Evolutionary conservation across 78 protist genomes (phyloP).

Genomic region (Dictyostelium purpureum): DNA sequence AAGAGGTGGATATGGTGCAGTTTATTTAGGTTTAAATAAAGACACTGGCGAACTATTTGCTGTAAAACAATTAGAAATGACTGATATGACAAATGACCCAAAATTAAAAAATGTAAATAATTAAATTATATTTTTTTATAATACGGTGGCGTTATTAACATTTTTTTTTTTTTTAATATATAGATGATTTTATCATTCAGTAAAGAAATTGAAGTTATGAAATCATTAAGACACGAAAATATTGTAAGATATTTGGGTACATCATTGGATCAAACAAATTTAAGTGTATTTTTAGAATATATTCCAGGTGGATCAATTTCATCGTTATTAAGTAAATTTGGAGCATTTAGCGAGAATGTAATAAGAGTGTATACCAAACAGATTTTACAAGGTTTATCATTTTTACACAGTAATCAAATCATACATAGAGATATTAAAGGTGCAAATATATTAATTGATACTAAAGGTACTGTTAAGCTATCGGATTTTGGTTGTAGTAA

Average conservation of each 20-base stretch:
- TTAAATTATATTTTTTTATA: background rate
- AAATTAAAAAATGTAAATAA: background rate
- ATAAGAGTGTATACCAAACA: conserved; percentile 81
- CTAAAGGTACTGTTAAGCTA: conserved; percentile 83
- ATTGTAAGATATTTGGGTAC: conserved; percentile 85
- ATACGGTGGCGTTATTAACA: background rate
- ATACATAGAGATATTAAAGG: conserved; percentile 94
- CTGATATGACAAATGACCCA: conserved; percentile 28
- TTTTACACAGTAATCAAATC: conserved; percentile 82
- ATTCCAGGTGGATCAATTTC: conserved; percentile 90
- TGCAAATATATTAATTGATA: conserved; percentile 89
- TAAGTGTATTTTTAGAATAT: conserved; percentile 87
- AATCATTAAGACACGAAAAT: conserved; percentile 81
- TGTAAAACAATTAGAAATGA: conserved; percentile 81
- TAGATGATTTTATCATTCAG: conserved; percentile 64
- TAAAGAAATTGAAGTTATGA: conserved; percentile 84
- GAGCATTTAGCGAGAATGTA: conserved; percentile 80
- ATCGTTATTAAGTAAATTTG: conserved; percentile 82
- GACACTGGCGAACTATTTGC: conserved; percentile 88
- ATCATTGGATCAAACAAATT: conserved; percentile 27
- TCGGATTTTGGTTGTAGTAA: conserved; percentile 86
- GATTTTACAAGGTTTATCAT: conserved; percentile 82
- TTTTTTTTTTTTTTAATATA: background rate
- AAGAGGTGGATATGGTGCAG: conserved; percentile 88
- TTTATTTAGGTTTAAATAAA: conserved; percentile 84